Conservation (phyloP, 2,329 filamentous ascomycete species). For the Hirsutella rhossiliensis region DNA sequence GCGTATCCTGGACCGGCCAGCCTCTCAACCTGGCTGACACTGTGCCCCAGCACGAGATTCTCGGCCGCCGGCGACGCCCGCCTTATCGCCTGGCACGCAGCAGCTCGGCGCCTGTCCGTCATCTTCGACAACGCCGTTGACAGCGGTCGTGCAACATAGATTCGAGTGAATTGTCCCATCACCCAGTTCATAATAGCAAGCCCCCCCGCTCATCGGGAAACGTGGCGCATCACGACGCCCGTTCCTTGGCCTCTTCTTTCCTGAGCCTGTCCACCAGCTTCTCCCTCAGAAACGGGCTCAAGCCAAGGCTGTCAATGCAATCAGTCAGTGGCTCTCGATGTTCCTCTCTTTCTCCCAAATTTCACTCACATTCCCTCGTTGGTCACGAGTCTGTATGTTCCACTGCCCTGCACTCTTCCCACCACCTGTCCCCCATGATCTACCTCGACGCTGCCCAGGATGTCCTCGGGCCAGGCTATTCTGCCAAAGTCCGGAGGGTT, state of each 20-base stretch:
- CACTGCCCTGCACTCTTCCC: constrained; percentile 45
- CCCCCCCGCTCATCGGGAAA: background rate
- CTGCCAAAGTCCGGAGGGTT: constrained; percentile 56
- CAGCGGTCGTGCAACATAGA: too few species aligned
- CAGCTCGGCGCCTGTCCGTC: too few species aligned
- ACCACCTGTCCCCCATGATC: constrained; percentile 43
- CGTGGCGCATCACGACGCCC: constrained; percentile 17
- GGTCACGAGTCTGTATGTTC: constrained; percentile 52
- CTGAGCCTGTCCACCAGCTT: constrained; percentile 41
- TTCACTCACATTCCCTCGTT: constrained; percentile 54
- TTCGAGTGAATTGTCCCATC: background rate
- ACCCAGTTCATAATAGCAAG: background rate
- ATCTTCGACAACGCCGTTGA: too few species aligned
- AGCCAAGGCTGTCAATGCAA: constrained; percentile 13
- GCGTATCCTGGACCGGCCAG: too few species aligned
- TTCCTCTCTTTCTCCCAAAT: background rate
- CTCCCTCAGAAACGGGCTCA: constrained; percentile 32
- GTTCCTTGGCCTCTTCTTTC: constrained; percentile 33
- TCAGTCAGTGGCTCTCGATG: constrained; percentile 8
- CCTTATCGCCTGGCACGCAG: too few species aligned
- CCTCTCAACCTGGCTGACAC: too few species aligned
- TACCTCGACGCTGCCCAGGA: constrained; percentile 56
- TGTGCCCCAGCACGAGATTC: too few species aligned
- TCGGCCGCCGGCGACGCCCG: too few species aligned
- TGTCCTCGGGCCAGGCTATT: constrained; percentile 60